Conservation (phyloP, 2,329 filamentous ascomycete genomes). For the Dactylellina leptospora region DNA sequence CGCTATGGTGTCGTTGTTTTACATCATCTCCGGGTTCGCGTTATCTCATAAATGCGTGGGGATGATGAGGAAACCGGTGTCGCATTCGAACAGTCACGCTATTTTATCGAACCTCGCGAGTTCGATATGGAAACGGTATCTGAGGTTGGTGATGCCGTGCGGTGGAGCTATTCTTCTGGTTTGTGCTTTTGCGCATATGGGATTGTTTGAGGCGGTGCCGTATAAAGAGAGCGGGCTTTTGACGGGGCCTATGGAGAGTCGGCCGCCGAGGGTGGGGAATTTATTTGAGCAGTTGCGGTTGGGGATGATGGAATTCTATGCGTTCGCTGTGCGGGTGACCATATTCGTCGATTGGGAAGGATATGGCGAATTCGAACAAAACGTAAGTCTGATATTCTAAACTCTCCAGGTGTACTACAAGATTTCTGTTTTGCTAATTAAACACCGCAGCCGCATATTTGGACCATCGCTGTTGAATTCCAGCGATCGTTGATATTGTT, state of each 20-base stretch:
- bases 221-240: not conserved
- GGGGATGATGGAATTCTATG: not conserved
- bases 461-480: constrained; percentile 8
- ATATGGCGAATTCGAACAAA: too few relatives aligned
- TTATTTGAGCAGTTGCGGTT: not conserved
- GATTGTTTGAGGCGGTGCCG: not conserved
- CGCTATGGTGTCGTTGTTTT: constrained; percentile 36
- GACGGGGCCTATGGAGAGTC: not conserved
- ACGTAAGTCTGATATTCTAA: too few relatives aligned
- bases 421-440: not conserved
- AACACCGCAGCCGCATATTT: not conserved
- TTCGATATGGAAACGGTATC: not conserved
- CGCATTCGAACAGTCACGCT: not conserved
- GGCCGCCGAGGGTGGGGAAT: not conserved
- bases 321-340: not conserved
- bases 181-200: not conserved
- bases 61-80: not conserved
- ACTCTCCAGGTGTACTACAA: too few relatives aligned
- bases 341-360: not conserved
- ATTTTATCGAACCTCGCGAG: not conserved
- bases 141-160: not conserved
- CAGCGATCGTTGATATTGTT: not conserved
- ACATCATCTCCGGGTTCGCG: constrained; percentile 41
- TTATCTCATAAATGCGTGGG: constrained; percentile 27
- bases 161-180: not conserved